Evolutionary conservation across 805 yeast species (phyloP).

Genomic region (Ogataea glucozyma): DNA sequence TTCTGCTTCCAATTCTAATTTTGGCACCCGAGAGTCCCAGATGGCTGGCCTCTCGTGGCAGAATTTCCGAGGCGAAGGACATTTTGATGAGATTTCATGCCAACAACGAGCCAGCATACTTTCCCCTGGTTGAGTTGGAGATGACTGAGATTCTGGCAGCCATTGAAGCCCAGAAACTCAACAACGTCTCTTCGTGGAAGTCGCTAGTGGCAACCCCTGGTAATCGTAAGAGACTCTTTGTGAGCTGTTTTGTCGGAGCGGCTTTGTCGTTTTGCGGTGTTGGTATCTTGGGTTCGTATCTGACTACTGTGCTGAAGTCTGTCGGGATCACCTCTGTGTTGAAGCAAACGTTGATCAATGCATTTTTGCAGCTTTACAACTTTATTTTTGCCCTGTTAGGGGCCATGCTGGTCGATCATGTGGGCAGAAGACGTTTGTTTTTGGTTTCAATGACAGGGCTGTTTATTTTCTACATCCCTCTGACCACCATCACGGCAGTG

Average conservation of each 20-base stretch:
- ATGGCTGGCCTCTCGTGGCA: slow-evolving; percentile 35
- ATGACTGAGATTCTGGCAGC: slow-evolving; percentile 39
- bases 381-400: slow-evolving; percentile 36
- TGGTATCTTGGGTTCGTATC: slow-evolving; percentile 47
- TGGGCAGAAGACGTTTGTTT: slow-evolving; percentile 41
- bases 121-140: slow-evolving; percentile 38
- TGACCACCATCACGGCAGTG: slow-evolving; percentile 48
- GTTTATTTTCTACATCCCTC: slow-evolving; percentile 40
- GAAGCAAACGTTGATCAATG: slow-evolving; percentile 51
- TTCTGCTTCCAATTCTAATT: slow-evolving; percentile 33
- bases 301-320: slow-evolving; percentile 45
- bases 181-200: slow-evolving; percentile 36
- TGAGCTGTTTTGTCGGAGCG: slow-evolving; percentile 32
- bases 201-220: slow-evolving; percentile 36
- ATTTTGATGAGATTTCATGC: slow-evolving; percentile 32
- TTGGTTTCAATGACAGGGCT: slow-evolving; percentile 38
- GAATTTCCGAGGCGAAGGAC: slow-evolving; percentile 34
- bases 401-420: slow-evolving; percentile 31
- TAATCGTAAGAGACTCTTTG: slow-evolving; percentile 40
- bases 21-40: slow-evolving; percentile 43
- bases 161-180: slow-evolving; percentile 34
- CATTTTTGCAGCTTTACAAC: slow-evolving; percentile 49
- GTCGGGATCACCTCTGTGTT: slow-evolving; percentile 52
- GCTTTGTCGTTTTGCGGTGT: slow-evolving; percentile 46
- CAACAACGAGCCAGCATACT: slow-evolving; percentile 27